These are phyloP conservation scores for Delphinella strobiligena DNA, from an alignment of 2,329 filamentous ascomycete species.

Conservation along the genomic window DNA sequence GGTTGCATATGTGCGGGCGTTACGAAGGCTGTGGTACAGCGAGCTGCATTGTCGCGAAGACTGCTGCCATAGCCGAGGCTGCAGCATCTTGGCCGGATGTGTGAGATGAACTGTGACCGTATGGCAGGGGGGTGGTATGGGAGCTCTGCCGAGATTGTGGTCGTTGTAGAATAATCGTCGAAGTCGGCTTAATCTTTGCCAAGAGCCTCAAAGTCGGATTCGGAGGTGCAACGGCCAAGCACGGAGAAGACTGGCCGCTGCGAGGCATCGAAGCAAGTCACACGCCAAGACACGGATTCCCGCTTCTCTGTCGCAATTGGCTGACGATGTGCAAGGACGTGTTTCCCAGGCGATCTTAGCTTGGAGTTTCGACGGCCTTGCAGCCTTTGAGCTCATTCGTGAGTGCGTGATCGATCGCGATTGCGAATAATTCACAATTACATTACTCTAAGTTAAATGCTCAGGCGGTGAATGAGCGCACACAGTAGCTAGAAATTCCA, in stretches of 20 bases:
- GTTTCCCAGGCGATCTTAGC: neutral
- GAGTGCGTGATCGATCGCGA: neutral
- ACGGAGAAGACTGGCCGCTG: too few species aligned
- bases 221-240: too few species aligned
- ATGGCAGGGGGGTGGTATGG: neutral
- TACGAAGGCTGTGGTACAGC: constrained; percentile 24
- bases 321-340: neutral
- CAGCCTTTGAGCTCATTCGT: neutral
- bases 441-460: too few species aligned
- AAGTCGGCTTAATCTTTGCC: neutral
- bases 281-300: too few species aligned
- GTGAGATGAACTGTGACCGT: neutral
- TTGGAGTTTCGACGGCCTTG: neutral
- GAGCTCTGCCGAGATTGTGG: neutral
- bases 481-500: too few species aligned
- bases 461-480: too few species aligned
- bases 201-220: too few species aligned
- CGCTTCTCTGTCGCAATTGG: too few species aligned
- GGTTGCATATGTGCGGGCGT: constrained; percentile 42
- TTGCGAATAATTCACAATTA: too few species aligned
- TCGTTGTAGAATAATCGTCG: neutral
- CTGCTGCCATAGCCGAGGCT: constrained; percentile 45
- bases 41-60: constrained; percentile 33
- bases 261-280: too few species aligned
- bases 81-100: constrained; percentile 42